These are phyloP conservation scores for Seiridium cupressi DNA, from an alignment of 2,329 filamentous ascomycete species.

Conservation along the genomic window DNA sequence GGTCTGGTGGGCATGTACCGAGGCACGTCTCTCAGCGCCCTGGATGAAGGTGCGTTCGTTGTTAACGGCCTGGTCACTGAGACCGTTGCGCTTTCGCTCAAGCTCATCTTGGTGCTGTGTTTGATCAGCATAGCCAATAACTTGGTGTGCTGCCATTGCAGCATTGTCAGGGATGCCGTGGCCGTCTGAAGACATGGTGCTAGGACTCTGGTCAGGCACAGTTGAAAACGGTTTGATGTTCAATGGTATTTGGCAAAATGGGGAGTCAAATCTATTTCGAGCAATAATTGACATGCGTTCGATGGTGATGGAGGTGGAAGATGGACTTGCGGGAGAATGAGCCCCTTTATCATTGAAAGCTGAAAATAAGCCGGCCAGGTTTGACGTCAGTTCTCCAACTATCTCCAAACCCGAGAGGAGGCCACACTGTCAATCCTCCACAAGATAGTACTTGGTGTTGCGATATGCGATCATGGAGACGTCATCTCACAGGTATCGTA, in stretches of 20 bases:
- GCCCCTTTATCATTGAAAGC: not conserved
- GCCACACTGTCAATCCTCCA: not conserved
- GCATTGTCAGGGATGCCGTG: slow-evolving; percentile 4
- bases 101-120: slow-evolving; percentile 1
- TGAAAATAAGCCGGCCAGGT: not conserved
- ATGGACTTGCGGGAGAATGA: not conserved
- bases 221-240: not conserved
- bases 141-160: not conserved
- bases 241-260: too few relatives aligned
- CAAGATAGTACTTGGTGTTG: not conserved
- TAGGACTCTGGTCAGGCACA: not conserved
- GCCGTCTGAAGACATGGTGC: slow-evolving; percentile 5
- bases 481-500: slow-evolving; percentile 1
- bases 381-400: slow-evolving; percentile 3
- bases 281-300: not conserved
- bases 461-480: not conserved
- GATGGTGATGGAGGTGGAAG: not conserved
- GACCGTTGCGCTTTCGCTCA: not conserved
- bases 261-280: too few relatives aligned
- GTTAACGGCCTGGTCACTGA: slow-evolving; percentile 1
- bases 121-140: slow-evolving; percentile 1
- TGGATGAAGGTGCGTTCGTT: slow-evolving; percentile 1
- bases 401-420: not conserved
- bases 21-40: slow-evolving; percentile 1
- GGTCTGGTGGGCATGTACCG: not conserved